These are phyloP conservation scores for Aureobasidium musti DNA, from an alignment of 2,329 filamentous ascomycete genomes.

Conservation along the genomic window DNA sequence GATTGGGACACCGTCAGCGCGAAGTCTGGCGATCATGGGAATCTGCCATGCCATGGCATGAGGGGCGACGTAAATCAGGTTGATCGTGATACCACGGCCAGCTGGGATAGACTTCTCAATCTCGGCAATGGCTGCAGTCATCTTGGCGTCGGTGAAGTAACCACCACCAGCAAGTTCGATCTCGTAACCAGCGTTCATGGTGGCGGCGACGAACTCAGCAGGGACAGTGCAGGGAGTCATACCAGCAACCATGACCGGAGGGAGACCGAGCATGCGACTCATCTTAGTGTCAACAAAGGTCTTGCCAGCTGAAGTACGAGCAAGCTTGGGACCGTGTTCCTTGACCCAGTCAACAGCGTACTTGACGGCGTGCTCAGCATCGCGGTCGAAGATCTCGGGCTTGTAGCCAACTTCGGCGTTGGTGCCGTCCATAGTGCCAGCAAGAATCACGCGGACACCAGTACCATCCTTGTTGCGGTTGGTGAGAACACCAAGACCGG, in stretches of 20 bases:
- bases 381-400: slow-evolving; percentile 93
- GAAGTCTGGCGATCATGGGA: slow-evolving; percentile 74
- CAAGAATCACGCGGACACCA: slow-evolving; percentile 92
- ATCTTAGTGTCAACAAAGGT: slow-evolving; percentile 97
- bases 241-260: slow-evolving; percentile 85
- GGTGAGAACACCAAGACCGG: slow-evolving; percentile 90
- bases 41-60: slow-evolving; percentile 92
- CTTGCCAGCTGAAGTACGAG: slow-evolving; percentile 84
- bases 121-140: slow-evolving; percentile 80
- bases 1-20: slow-evolving; percentile 83
- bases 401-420: slow-evolving; percentile 95
- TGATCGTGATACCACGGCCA: slow-evolving; percentile 84
- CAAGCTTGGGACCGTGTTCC: slow-evolving; percentile 88
- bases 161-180: slow-evolving; percentile 88
- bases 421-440: slow-evolving; percentile 87
- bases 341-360: slow-evolving; percentile 98
- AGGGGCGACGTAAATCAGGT: slow-evolving; percentile 89
- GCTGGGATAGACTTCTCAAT: slow-evolving; percentile 82
- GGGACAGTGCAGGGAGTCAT: slow-evolving; percentile 91
- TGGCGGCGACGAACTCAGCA: slow-evolving; percentile 88
- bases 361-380: slow-evolving; percentile 91
- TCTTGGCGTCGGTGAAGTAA: slow-evolving; percentile 78
- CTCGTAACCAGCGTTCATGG: slow-evolving; percentile 94
- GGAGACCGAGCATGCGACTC: slow-evolving; percentile 80
- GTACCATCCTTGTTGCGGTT: slow-evolving; percentile 99